Base-by-base conservation (phyloP, 106 monocot genomes). In the Dendrobium chrysotoxum region DNA sequence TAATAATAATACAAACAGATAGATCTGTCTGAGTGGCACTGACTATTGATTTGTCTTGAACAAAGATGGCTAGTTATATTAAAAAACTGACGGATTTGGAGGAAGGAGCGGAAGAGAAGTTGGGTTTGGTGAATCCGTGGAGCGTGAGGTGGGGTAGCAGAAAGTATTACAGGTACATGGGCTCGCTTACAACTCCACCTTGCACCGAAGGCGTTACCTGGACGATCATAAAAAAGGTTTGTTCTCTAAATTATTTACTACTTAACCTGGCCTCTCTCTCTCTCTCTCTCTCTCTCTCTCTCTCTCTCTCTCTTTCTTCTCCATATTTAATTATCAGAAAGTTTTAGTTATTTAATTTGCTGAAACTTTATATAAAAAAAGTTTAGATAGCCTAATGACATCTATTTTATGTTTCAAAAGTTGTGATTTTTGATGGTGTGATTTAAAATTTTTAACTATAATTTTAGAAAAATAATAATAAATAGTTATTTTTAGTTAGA, bases 101-200 rank as follows among this genome's bases (percentile, higher is more conserved):
- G 2, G 23, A 73, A 3, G 78, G 79, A 0, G 82, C 54, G 0
- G 87, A 91, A 71, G 89, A 88, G 77, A 79, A 91, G 20, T 67
- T 91, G 28, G 91, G 89, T 2, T 25, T 67, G 38, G 76, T 93
- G 2, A 80, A 93, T 83, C 86, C 93, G 5, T 47, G 86, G 41
- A 53, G 85, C 4, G 53, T 93, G 6, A 83, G 79, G 70, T 78
- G 64, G 65, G 85, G 85, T 11, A 88, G 81, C 76, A 77, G 83
- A 72, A 91, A 91, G 35, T 96, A 96, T 25, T 96, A 88, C 80
- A 86, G 96, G 79, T 96, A 96, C 89, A 75, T 91, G 23, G 96
- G 96, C 40, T 96, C 96, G 0, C 91, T 96, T 57, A 96, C 93
- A 42, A 86, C 86, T 12, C 96, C 96, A 5, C 96, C 96, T 78